These are phyloP conservation scores for Cytospora piceae DNA, from an alignment of 2,329 filamentous ascomycete genomes.

Conservation along the genomic window DNA sequence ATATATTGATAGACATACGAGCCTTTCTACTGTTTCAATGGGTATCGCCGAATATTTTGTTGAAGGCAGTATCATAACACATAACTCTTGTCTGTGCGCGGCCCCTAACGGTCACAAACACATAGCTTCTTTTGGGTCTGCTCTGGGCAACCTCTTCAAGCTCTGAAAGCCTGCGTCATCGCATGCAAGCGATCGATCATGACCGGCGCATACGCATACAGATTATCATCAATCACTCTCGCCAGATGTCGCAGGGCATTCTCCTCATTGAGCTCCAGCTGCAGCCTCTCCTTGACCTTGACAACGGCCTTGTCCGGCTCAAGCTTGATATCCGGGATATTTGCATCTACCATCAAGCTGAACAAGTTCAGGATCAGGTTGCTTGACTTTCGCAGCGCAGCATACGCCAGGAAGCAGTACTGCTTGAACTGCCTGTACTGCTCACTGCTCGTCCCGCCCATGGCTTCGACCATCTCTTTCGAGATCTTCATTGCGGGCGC, in stretches of 20 bases:
- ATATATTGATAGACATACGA: not conserved
- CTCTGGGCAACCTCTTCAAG: conserved; percentile 45
- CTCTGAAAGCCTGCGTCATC: conserved; percentile 87
- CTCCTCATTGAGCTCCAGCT: conserved; percentile 87
- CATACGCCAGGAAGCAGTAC: conserved; percentile 94
- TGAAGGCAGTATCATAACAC: conserved; percentile 7
- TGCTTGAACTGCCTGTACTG: conserved; percentile 91
- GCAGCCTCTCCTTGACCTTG: conserved; percentile 94
- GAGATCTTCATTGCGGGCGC: conserved; percentile 96
- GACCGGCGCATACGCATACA: conserved; percentile 87
- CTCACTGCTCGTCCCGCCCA: conserved; percentile 82
- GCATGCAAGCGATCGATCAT: conserved; percentile 95
- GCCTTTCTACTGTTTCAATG: not conserved
- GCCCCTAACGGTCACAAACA: not conserved
- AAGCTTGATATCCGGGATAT: conserved; percentile 91
- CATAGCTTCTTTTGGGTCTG: not conserved
- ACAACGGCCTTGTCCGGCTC: conserved; percentile 92
- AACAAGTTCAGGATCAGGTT: conserved; percentile 95
- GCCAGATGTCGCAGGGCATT: conserved; percentile 90
- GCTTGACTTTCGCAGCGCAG: conserved; percentile 83
- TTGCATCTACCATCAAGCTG: conserved; percentile 95
- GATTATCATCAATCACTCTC: conserved; percentile 85
- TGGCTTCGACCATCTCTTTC: conserved; percentile 98
- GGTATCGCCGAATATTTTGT: conserved; percentile 16
- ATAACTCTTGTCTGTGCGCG: not conserved